A percentile compares a stretch with the other conserved stretches of the same genome.
Evolutionary conservation across 192 early-diverging fungal species (phyloP).

Genomic region (Entomortierella parvispora): DNA sequence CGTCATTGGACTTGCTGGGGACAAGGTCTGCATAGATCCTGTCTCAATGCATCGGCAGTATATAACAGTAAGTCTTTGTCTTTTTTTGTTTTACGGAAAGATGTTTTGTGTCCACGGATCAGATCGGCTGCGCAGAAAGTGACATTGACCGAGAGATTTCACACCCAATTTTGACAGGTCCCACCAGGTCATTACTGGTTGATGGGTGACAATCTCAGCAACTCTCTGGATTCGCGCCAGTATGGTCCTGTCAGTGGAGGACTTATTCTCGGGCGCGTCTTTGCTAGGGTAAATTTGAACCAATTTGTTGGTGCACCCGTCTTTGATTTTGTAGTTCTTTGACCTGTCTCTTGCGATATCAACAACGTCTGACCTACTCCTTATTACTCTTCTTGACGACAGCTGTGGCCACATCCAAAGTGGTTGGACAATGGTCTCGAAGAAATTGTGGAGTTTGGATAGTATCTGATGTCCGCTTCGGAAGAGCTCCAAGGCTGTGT

Average conservation of each 20-base stretch:
- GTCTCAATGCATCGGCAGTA: constrained; percentile 65
- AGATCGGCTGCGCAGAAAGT: background rate
- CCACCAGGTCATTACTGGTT: constrained; percentile 92
- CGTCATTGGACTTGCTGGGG: constrained; percentile 85
- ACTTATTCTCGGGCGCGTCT: constrained; percentile 80
- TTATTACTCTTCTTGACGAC: too few species aligned
- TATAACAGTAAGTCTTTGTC: constrained; percentile 60
- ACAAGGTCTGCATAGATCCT: constrained; percentile 84
- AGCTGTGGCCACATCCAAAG: constrained; percentile 57
- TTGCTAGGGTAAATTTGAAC: constrained; percentile 60
- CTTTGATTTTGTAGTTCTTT: background rate
- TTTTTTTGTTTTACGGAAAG: background rate
- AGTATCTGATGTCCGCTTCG: too few species aligned
- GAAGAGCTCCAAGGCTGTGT: too few species aligned
- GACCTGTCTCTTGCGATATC: background rate
- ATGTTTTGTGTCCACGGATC: background rate
- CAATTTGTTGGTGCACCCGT: background rate
- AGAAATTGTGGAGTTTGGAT: constrained; percentile 19
- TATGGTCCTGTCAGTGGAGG: constrained; percentile 91
- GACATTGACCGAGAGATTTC: too few species aligned
- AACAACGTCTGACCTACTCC: too few species aligned
- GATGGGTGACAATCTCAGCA: constrained; percentile 89
- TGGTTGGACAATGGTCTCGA: constrained; percentile 58
- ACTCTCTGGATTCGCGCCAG: constrained; percentile 90
- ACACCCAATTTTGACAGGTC: too few species aligned